Percentiles rank a stretch among this genome's conserved stretches.
Evolutionary conservation across 225 moss, liverwort and hornwort species (phyloP).

Genomic region (Sphagnum contortum): DNA sequence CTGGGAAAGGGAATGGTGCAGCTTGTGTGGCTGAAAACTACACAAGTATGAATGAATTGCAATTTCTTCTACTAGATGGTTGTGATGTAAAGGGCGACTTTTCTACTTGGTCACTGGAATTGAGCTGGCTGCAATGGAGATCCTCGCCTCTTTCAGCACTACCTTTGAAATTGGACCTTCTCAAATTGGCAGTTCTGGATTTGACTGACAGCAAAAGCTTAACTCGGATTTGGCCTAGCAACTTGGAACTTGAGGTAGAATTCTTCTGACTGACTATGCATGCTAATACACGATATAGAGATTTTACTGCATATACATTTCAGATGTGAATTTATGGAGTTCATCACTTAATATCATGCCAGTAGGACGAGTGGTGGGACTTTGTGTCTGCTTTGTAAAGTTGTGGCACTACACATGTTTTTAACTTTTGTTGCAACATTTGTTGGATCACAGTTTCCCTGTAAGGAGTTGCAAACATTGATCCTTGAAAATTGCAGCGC

Average conservation of each 20-base stretch:
- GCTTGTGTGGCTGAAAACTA: background rate
- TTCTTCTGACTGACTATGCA: background rate
- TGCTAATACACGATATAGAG: background rate
- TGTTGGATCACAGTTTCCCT: constrained; percentile 10
- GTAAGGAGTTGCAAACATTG: constrained; percentile 6
- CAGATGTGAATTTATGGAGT: too few relatives aligned
- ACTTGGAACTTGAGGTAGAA: constrained; percentile 3
- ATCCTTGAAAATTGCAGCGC: constrained; percentile 13
- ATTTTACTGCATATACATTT: too few relatives aligned
- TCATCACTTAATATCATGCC: too few relatives aligned
- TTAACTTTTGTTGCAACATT: background rate
- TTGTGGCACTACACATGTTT: too few relatives aligned
- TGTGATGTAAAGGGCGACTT: constrained; percentile 17
- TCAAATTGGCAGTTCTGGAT: constrained; percentile 14
- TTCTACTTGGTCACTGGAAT: constrained; percentile 5
- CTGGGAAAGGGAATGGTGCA: background rate
- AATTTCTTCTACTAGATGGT: constrained; percentile 20
- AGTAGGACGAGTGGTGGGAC: too few relatives aligned
- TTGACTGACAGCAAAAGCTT: constrained; percentile 14
- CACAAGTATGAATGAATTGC: constrained; percentile 10
- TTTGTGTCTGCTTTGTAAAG: too few relatives aligned
- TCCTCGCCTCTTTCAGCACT: constrained; percentile 7
- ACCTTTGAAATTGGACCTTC: constrained; percentile 2
- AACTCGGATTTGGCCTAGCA: constrained; percentile 13
- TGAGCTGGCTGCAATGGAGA: constrained; percentile 29